Percentiles rank a stretch among this genome's conserved stretches.
These are phyloP conservation scores for Trichophyton mentagrophytes DNA, from an alignment of 2,329 filamentous ascomycete genomes.

Conservation along the genomic window DNA sequence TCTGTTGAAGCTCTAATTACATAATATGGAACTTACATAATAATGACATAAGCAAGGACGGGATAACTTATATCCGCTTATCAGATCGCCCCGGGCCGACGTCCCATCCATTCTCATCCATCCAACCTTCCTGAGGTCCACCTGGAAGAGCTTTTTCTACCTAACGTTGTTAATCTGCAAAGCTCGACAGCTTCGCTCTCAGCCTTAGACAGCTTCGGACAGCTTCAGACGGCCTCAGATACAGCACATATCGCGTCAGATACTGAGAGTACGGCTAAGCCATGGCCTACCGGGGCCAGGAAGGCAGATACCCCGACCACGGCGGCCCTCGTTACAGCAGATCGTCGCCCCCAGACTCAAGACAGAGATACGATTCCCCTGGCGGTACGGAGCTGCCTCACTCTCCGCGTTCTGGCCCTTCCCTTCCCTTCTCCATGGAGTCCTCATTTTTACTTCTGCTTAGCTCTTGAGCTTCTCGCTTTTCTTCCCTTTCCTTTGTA, in stretches of 20 bases:
- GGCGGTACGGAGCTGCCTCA: constrained; percentile 19
- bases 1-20: too few relatives aligned
- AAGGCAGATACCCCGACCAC: constrained; percentile 1
- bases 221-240: neutral
- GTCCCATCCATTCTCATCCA: too few relatives aligned
- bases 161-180: too few relatives aligned
- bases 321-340: constrained; percentile 22
- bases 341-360: constrained; percentile 25
- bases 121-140: too few relatives aligned
- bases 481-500: neutral
- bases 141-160: too few relatives aligned
- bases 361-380: constrained; percentile 23
- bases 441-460: neutral
- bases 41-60: too few relatives aligned
- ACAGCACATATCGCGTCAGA: neutral
- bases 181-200: neutral
- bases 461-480: too few relatives aligned
- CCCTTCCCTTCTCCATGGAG: constrained; percentile 27
- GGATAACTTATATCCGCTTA: too few relatives aligned
- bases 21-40: too few relatives aligned
- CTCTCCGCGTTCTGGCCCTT: constrained; percentile 24
- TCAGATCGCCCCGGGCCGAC: too few relatives aligned
- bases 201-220: neutral
- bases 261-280: neutral
- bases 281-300: neutral